phyloP scores from a whole-genome alignment of 2,329 filamentous ascomycete species.

The Sarocladium brachiariae region DNA sequence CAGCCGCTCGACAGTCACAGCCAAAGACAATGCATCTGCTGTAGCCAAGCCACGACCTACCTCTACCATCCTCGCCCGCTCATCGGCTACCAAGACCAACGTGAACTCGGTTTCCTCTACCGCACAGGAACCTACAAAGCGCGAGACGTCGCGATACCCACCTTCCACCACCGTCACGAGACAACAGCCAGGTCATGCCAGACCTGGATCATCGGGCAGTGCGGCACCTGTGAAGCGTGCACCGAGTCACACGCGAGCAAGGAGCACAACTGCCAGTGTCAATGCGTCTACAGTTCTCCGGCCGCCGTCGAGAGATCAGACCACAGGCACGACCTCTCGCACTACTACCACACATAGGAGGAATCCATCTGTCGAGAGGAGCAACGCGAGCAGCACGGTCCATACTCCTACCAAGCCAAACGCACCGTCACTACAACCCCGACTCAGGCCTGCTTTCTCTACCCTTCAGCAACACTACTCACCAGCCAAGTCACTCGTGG shows the following conservation, averaged over 20 bases:
- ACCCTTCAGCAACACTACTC: conserved; percentile 63
- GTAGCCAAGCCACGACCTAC: conserved; percentile 11
- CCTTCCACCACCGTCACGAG: conserved; percentile 27
- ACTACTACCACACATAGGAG: conserved; percentile 8
- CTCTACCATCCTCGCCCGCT: conserved; percentile 17
- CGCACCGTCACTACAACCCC: conserved; percentile 19
- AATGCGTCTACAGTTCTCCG: conserved; percentile 21
- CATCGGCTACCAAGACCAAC: neutral
- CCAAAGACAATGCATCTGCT: conserved; percentile 3
- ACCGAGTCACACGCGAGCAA: conserved; percentile 23
- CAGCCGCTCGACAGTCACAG: conserved; percentile 21
- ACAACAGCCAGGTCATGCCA: conserved; percentile 14
- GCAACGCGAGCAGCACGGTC: neutral
- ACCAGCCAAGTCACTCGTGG: conserved; percentile 52
- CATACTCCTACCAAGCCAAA: conserved; percentile 13
- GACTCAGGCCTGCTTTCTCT: conserved; percentile 49
- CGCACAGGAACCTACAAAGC: conserved; percentile 14
- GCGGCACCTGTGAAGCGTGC: conserved; percentile 17
- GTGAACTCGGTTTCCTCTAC: conserved; percentile 1
- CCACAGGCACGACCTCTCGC: neutral
- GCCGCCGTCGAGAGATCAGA: conserved; percentile 22
- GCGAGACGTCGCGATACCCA: conserved; percentile 23
- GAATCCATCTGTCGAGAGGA: conserved; percentile 6
- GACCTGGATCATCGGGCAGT: conserved; percentile 24
- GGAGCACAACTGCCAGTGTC: conserved; percentile 22